Conservation (phyloP, 495 filamentous ascomycete species). For the Darksidea phi region DNA sequence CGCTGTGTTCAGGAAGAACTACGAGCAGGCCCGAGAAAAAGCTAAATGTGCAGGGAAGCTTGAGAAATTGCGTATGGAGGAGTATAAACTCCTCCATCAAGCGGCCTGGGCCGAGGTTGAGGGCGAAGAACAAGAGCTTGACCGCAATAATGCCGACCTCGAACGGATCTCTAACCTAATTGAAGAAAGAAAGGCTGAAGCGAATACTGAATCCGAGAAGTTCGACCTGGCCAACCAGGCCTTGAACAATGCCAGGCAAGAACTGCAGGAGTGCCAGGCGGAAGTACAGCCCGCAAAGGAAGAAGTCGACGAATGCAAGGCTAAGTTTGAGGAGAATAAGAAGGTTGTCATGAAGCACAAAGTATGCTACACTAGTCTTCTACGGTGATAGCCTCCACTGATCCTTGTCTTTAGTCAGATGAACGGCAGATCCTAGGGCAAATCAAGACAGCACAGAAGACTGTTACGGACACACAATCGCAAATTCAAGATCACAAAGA, state of each 20-base stretch:
- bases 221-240: constrained; percentile 50
- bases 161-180: constrained; percentile 45
- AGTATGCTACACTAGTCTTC: background rate
- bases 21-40: constrained; percentile 45
- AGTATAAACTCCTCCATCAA: background rate
- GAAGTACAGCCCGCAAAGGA: constrained; percentile 46
- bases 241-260: constrained; percentile 34
- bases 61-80: constrained; percentile 31
- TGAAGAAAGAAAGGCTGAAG: constrained; percentile 44
- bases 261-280: constrained; percentile 40
- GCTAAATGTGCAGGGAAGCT: constrained; percentile 51
- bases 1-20: constrained; percentile 46
- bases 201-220: constrained; percentile 41
- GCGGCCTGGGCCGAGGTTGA: constrained; percentile 25
- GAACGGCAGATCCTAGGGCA: constrained; percentile 50
- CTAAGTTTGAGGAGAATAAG: constrained; percentile 40
- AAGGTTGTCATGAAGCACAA: constrained; percentile 5
- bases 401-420: constrained; percentile 38
- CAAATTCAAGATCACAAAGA: constrained; percentile 35
- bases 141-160: background rate
- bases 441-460: constrained; percentile 40
- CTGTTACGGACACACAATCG: constrained; percentile 41
- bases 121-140: constrained; percentile 5
- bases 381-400: background rate
- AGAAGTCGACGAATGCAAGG: constrained; percentile 42